phyloP scores from a whole-genome alignment of 2,329 filamentous ascomycete genomes.

The Lizonia empirigonia region DNA sequence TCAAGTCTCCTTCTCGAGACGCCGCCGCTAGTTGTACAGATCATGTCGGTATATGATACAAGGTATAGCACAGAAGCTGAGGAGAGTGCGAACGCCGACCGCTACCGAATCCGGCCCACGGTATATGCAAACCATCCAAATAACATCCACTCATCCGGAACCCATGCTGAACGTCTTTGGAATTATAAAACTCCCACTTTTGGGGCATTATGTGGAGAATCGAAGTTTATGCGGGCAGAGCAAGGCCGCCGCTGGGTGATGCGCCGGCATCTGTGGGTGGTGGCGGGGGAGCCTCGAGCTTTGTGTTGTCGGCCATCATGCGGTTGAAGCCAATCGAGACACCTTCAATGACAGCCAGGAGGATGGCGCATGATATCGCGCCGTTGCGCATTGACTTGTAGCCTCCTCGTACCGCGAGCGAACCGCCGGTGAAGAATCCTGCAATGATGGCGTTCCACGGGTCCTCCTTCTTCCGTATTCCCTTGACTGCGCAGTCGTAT shows the following conservation, averaged over 20 bases:
- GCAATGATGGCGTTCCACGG: constrained; percentile 98
- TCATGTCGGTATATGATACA: constrained; percentile 41
- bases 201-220: constrained; percentile 19
- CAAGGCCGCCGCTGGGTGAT: constrained; percentile 26
- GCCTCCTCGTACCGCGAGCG: constrained; percentile 88
- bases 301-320: constrained; percentile 89
- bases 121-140: constrained; percentile 40
- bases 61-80: constrained; percentile 43
- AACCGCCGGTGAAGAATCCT: constrained; percentile 88
- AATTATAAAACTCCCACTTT: constrained; percentile 27
- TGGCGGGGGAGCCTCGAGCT: constrained; percentile 67
- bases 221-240: constrained; percentile 32
- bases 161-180: constrained; percentile 23
- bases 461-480: constrained; percentile 90
- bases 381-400: constrained; percentile 91
- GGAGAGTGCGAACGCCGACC: constrained; percentile 45
- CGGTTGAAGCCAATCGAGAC: constrained; percentile 95
- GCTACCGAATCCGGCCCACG: constrained; percentile 32
- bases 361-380: constrained; percentile 92
- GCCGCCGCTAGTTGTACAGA: constrained; percentile 38
- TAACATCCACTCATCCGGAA: constrained; percentile 26
- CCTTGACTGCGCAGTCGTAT: constrained; percentile 97
- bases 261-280: constrained; percentile 45
- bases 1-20: constrained; percentile 23
- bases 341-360: constrained; percentile 95